Base-by-base conservation (phyloP, 805 yeast species). In the Phaffomyces opuntiae region DNA sequence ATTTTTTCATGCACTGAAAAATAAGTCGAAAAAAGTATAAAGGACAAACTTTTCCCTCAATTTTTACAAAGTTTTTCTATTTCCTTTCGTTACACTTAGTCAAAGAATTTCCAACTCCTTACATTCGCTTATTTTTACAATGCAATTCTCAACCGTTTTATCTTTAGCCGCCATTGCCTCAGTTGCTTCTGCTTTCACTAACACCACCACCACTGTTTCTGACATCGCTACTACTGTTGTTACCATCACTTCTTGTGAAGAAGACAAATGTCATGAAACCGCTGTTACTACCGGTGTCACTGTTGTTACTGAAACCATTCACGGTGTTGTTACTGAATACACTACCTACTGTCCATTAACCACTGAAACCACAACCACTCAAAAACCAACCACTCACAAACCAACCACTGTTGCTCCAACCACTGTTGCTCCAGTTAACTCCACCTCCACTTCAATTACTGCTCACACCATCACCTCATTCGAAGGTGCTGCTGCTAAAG, bases 401-500 rank as follows among this genome's bases (percentile, higher is more conserved):
- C 24, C 38, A 12, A 16, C 38, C 19, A 21, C 35, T 14, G 14
- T 13, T 13, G 35, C 19, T 32, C 35, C 35, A 32, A n/a, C n/a
- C n/a, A 32, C 34, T 32, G 17, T 9, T 14, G 36, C 43, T 27
- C 14, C 31, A 41, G 43, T 54, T 40, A 49, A 49, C 42, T 43
- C 57, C 40, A 52, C 60, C 45, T 36, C 61, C 17, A 25, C 24
- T 27, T 11, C 13, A 29, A 11, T 29, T 29, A 29, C 31, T 29
- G 9, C 31, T 11, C 31, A 29, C 13, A 44, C 44, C 21, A 45
- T 69, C 40, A 47, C 66, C 46, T 51, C 69, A 45, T 67, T 53
- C 67, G 60, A 63, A 50, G 74, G 69, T 67, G 75, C 68, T 53
- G 76, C 74, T 53, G 72, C 57, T 45, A 65, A 60, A 59, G 70